These are phyloP conservation scores for Hippophae tibetana DNA, from an alignment of 306 rosid genomes.

Conservation along the genomic window DNA sequence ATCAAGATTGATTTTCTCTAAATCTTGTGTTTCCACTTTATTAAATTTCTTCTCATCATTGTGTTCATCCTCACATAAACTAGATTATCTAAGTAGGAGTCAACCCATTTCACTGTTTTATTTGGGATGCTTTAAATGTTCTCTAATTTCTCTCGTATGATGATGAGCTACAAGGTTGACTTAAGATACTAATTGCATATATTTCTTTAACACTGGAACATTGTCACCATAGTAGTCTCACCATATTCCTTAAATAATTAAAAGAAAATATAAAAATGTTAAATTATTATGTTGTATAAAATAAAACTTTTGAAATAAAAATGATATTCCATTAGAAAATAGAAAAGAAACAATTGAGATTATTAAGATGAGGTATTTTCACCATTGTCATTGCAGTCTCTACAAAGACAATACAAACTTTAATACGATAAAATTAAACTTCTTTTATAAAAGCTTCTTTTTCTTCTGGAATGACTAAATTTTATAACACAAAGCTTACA, in stretches of 20 bases:
- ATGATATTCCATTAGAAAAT: too few species aligned
- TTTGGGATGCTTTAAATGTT: not conserved
- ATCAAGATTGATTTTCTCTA: not conserved
- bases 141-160: too few species aligned
- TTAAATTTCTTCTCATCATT: not conserved
- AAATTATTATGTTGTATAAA: too few species aligned
- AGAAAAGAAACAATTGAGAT: too few species aligned
- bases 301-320: too few species aligned
- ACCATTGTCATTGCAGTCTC: not conserved
- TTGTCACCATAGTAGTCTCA: too few species aligned
- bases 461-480: not conserved
- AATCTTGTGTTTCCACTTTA: not conserved
- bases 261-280: too few species aligned
- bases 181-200: too few species aligned
- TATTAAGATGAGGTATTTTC: too few species aligned
- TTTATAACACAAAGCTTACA: not conserved
- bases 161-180: too few species aligned
- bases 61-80: conserved; percentile 3
- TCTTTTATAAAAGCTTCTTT: not conserved
- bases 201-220: too few species aligned
- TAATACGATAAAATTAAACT: not conserved
- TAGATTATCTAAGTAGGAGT: not conserved
- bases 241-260: too few species aligned
- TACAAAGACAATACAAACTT: not conserved
- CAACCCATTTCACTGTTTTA: conserved; percentile 3